phyloP scores from a whole-genome alignment of 352 stramenopile genomes.

The Phytophthora melonis region DNA sequence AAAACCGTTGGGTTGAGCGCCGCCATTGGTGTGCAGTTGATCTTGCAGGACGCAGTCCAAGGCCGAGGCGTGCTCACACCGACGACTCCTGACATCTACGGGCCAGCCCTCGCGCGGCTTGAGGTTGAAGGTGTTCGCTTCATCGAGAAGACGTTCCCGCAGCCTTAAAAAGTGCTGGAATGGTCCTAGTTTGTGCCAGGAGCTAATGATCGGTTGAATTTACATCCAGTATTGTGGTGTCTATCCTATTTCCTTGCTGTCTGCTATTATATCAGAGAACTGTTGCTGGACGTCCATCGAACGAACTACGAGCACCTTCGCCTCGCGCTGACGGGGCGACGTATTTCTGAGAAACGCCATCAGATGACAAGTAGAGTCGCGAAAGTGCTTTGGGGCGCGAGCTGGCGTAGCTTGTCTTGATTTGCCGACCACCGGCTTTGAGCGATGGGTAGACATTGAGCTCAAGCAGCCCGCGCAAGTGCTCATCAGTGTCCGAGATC shows the following conservation, averaged over 20 bases:
- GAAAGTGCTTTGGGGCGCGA: constrained; percentile 66
- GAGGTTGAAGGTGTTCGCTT: constrained; percentile 91
- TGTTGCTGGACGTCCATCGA: constrained; percentile 42
- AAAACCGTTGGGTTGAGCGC: constrained; percentile 96
- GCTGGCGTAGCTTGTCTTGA: constrained; percentile 68
- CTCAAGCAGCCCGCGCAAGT: constrained; percentile 58
- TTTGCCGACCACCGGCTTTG: constrained; percentile 60
- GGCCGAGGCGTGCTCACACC: constrained; percentile 89
- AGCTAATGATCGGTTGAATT: constrained; percentile 16
- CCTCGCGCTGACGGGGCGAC: constrained; percentile 45
- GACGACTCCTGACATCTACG: constrained; percentile 92
- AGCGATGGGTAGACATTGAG: constrained; percentile 63
- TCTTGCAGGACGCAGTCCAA: constrained; percentile 91
- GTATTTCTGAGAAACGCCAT: constrained; percentile 80
- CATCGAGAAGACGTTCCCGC: constrained; percentile 80
- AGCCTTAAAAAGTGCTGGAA: constrained; percentile 26
- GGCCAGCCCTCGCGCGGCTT: constrained; percentile 80
- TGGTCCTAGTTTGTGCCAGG: neutral
- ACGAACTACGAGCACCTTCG: constrained; percentile 21
- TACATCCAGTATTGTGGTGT: constrained; percentile 6
- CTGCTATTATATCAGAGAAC: constrained; percentile 38
- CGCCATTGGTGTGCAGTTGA: constrained; percentile 94
- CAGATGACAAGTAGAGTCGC: constrained; percentile 73
- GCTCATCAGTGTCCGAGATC: constrained; percentile 45
- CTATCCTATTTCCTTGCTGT: constrained; percentile 1